A percentile compares a stretch with the other conserved stretches of the same genome.
Conservation (phyloP, 441 rosid species). For the Viola pubescens region DNA sequence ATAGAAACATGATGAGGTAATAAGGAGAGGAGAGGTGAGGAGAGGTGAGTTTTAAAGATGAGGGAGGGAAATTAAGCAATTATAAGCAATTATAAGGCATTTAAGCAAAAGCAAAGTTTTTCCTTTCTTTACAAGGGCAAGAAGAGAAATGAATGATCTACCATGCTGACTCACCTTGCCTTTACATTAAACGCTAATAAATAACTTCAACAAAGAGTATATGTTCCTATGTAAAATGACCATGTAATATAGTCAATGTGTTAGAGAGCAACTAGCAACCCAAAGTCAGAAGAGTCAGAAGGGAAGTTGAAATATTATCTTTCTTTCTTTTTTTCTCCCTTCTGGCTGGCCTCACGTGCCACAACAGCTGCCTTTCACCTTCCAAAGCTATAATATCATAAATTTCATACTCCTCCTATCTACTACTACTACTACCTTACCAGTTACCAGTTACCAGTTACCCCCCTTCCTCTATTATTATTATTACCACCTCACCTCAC, state of each 20-base stretch:
- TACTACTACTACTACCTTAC: too few species aligned
- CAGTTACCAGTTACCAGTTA: too few species aligned
- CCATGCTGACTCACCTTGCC: conserved; percentile 16
- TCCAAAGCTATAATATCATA: too few species aligned
- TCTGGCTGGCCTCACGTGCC: conserved; percentile 18
- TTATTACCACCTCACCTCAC: too few species aligned
- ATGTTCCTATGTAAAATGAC: not conserved
- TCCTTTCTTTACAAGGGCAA: conserved; percentile 4
- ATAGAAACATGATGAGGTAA: conserved; percentile 24
- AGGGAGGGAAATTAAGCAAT: too few species aligned
- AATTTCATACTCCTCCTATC: too few species aligned
- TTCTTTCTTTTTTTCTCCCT: not conserved
- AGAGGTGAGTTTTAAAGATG: not conserved
- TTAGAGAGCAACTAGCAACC: too few species aligned
- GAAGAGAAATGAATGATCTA: conserved; percentile 13
- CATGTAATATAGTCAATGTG: not conserved
- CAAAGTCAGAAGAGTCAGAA: conserved; percentile 17
- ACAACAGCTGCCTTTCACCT: too few species aligned
- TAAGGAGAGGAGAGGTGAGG: conserved; percentile 22
- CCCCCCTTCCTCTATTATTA: too few species aligned
- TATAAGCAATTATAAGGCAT: too few species aligned
- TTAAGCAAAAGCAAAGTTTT: too few species aligned
- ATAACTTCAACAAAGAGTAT: not conserved
- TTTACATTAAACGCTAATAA: conserved; percentile 1
- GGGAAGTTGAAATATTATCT: conserved; percentile 11